Conservation (phyloP, 208 protist genomes). For the Tetramitus jugosus region DNA sequence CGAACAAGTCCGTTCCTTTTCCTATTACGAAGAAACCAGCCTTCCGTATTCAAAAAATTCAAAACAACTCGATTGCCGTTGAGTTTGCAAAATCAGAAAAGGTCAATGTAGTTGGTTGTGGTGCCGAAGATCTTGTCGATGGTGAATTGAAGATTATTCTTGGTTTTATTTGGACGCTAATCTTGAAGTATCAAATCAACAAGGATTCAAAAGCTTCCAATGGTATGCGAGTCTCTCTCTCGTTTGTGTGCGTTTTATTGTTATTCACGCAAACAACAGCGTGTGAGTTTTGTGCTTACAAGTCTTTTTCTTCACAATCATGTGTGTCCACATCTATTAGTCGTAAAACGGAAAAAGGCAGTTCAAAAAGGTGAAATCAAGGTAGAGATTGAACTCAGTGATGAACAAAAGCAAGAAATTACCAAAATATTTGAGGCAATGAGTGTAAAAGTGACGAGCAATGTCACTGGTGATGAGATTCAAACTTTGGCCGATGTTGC, state of each 20-base stretch:
- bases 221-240: neutral
- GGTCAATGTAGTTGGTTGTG: neutral
- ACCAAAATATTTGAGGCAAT: no score
- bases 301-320: neutral
- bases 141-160: neutral
- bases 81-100: neutral
- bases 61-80: neutral
- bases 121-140: slow-evolving; percentile 3
- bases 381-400: no score
- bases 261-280: neutral
- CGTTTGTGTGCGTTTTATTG: neutral
- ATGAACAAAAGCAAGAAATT: no score
- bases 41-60: neutral
- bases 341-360: neutral
- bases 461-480: no score
- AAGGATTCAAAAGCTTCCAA: neutral
- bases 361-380: no score
- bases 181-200: slow-evolving; percentile 20
- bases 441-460: no score
- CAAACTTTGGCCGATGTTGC: no score
- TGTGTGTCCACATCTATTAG: neutral
- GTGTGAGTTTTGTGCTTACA: neutral
- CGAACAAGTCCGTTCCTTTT: neutral
- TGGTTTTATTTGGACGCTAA: slow-evolving; percentile 24
- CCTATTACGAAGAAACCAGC: neutral